Base-by-base conservation (phyloP, 805 yeast genomes). In the Saccharomyces kudriavzevii region DNA sequence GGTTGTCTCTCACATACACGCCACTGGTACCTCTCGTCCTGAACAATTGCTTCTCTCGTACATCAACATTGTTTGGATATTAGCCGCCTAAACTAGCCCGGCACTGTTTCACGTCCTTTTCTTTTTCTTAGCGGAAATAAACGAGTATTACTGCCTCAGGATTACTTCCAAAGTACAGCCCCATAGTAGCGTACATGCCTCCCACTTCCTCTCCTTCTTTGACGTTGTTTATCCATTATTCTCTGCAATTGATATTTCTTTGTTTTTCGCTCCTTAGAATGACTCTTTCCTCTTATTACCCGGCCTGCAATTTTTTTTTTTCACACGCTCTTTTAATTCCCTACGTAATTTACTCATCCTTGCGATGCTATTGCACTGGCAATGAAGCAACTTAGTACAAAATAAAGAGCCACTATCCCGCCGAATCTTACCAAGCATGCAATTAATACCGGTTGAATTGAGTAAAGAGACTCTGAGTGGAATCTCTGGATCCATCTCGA, bases 381-480 rank as follows among this genome's bases (percentile, higher is more conserved):
- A 35, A 35, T 6, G 22, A 17, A 35, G 8, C 13, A 17, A 2
- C 11, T 2, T 8, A 13, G 17, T n/a, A 17, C 22, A 35, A 1
- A 35, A 6, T 5, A 35, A 27, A 35, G 22, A 35, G 11, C 43
- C 24, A 35, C 43, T 11, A 17, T 9, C 5, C 6, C 22, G 43
- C 43, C 6, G 24, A 17, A 35, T 1, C n/a, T 17, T 24, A n/a
- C 20, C 30, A 29, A 52, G 30, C 10, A 64, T 65, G 64, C 58
- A 57, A 22, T 52, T 67, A 13, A 62, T 58, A 20, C 87, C 90
- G 2, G 77, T 84, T 25, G 77, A 79, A 28, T 73, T 84, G 52
- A 85, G 82, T 58, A 83, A 88, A 17, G 81, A 81, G 58, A 87
- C 87, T 17, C 81, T 87, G 20, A 82, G 89, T 63, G 94, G 92